Evolutionary conservation across 2,329 filamentous ascomycete genomes (phyloP).

Genomic region (Verticillium albo-atrum): DNA sequence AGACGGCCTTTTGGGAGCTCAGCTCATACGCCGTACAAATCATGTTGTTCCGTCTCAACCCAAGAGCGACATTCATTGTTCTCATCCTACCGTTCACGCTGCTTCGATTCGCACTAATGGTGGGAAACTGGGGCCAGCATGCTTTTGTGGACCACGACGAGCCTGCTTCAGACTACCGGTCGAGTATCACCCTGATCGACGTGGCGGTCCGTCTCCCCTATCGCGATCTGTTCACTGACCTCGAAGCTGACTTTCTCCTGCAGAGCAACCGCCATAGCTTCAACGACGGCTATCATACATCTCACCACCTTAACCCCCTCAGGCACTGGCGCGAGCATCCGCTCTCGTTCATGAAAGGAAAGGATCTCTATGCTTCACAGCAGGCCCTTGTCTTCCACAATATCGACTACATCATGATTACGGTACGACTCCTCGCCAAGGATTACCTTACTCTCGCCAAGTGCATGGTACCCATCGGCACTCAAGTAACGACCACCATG

Average conservation of each 20-base stretch:
- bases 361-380: constrained; percentile 61
- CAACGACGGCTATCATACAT: constrained; percentile 80
- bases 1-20: constrained; percentile 58
- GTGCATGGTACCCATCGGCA: constrained; percentile 69
- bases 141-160: constrained; percentile 72
- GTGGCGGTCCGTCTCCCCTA: constrained; percentile 57
- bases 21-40: constrained; percentile 49
- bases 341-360: constrained; percentile 65
- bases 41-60: constrained; percentile 44
- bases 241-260: constrained; percentile 7
- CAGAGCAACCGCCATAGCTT: constrained; percentile 72
- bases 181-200: constrained; percentile 75
- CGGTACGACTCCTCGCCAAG: constrained; percentile 61
- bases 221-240: background rate
- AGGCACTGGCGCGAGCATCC: constrained; percentile 82
- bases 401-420: constrained; percentile 77
- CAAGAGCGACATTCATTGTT: constrained; percentile 56
- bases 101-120: constrained; percentile 69
- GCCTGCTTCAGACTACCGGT: constrained; percentile 73
- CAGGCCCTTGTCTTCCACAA: constrained; percentile 73
- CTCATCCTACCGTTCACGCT: constrained; percentile 62
- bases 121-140: constrained; percentile 82
- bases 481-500: constrained; percentile 62
- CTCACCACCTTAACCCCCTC: constrained; percentile 72
- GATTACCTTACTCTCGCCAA: constrained; percentile 67